Base-by-base conservation (phyloP, 1,284 basidiomycete genomes). In the Ustilago trichophora region DNA sequence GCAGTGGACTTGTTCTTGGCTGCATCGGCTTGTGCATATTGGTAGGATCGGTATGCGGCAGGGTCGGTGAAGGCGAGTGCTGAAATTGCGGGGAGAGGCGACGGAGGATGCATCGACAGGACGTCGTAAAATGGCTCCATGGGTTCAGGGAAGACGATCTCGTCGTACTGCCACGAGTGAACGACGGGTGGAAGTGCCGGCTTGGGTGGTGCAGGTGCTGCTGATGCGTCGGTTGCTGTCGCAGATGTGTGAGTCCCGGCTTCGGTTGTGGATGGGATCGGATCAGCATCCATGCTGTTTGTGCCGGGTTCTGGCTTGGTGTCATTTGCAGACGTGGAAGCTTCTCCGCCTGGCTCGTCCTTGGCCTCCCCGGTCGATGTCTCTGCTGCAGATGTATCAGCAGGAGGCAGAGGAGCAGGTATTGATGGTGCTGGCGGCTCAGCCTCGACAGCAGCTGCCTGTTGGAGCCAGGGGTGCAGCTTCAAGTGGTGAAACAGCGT, bases 81-180 rank as follows among this genome's bases (percentile, higher is more conserved):
- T 3, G 73, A 73, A 18, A 59, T 57, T 2, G 69, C 54, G 10
- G 77, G 73, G 0, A 75, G 56, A 6, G 89, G 88, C 0, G 91
- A 94, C 0, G 94, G 93, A 0, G 92, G 89, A 77, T 95, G 87
- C 4, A 86, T 85, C 0, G 89, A 88, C 42, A 98, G 87, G 51
- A 91, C 86, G 73, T 89, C 88, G 73, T 97, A 87, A 83, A 98
- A 95, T 24, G 88, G 85, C 60, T 92, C 89, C 62, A 90, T 92
- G 1, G 96, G 96, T 76, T 98, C 95, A 70, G 89, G 88, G 83
- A 99, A 98, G 41, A 98, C 92, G 60, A 98, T 87, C 73, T 99
- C 96, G 81, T 98, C 96, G 83, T 98, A 98, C 78, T 98, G 94
- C 95, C 96, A 99, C 0, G 93, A 92, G 81, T 98, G 91, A 15